Evolutionary conservation across 257 asterid genomes (phyloP).

Genomic region (Solanum pimpinellifolium): DNA sequence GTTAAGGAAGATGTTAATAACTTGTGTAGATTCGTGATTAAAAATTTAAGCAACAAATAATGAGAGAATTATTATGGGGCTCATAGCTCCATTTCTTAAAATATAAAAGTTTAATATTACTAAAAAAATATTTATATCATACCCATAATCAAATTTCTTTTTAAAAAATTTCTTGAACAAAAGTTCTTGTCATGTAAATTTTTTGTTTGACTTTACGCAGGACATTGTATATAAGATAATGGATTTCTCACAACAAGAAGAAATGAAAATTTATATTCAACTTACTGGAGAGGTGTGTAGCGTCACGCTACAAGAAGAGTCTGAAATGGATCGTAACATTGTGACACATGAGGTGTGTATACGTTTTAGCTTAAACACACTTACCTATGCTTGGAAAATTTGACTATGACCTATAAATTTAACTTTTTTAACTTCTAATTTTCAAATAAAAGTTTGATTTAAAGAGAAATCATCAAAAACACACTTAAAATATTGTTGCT

Average conservation of each 20-base stretch:
- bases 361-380: neutral
- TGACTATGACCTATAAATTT: neutral
- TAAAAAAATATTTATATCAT: neutral
- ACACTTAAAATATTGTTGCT: neutral
- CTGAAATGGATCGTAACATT: neutral
- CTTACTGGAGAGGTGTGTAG: neutral
- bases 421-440: neutral
- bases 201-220: neutral
- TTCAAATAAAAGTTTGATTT: too few relatives aligned
- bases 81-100: neutral
- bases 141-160: neutral
- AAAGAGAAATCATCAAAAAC: neutral
- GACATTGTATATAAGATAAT: neutral
- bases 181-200: neutral
- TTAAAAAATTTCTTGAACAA: rapidly evolving
- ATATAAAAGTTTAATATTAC: too few relatives aligned
- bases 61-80: neutral
- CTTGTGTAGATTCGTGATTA: neutral
- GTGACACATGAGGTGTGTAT: neutral
- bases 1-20: neutral
- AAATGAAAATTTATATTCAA: neutral
- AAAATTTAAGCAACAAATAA: neutral
- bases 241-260: neutral
- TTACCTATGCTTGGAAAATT: neutral
- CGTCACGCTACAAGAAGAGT: neutral